Evolutionary conservation across 164 flowering plant genomes (phyloP), one percentile per base, ranked within the genome.

Genomic region (Vitis amurensis): DNA sequence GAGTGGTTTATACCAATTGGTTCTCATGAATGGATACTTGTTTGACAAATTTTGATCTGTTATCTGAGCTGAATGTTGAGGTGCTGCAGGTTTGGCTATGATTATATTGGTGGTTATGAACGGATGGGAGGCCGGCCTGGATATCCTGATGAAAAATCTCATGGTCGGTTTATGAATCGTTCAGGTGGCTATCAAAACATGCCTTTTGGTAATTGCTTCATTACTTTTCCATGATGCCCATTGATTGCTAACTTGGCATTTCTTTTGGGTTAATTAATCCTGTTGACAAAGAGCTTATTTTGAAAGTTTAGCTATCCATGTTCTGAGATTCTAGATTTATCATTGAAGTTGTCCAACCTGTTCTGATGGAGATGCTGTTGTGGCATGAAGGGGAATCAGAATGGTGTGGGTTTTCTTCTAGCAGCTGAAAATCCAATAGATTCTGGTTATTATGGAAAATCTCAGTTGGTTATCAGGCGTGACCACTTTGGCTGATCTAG

Each of bases 111-210:
- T 50, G 66, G 55, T 19, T 63, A 49, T 63, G 66, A 63, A 16
- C 66, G 30, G 29, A 49, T 48, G 30, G 66, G 55, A 17, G 66
- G 66, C 16, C 2, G 55, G 12, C 55, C 66, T 50, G 66, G 66
- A 6, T 47, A 8, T 48, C 29, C 29, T 63, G 66, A 63, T 47
- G 17, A 47, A 11, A 63, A 17, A 52, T 63, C 52, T n/a, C 17
- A 63, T 48, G 66, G 66, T 50, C 66, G 66, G 8, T 50, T 49
- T 63, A 19, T 49, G 55, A 50, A 19, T 12, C 66, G 49, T 63
- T 17, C 55, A 19, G 37, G 61, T 29, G 61, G 37, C 23, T 59
- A 23, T 59, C 61, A 59, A 59, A 59, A 59, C 29, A 55, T 53
- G 15, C 55, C n/a, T 3, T 15, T 51, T 62, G 65, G 65, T 62